Conservation (phyloP, 345 rosid species). For the Cardamine occulta region DNA sequence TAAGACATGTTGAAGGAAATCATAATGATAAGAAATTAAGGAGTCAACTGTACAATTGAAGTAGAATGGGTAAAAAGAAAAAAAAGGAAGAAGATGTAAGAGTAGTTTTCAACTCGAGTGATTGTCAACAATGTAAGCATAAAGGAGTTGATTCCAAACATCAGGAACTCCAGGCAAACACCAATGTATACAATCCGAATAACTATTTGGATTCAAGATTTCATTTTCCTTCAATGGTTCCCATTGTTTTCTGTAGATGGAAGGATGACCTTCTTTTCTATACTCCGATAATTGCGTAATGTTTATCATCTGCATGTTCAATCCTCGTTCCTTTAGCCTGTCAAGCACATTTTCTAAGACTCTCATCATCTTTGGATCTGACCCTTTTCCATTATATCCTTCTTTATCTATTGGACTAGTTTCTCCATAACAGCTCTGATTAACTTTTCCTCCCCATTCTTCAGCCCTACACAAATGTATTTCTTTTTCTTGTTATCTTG, state of each 20-base stretch:
- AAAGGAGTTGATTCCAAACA: slow-evolving; percentile 89
- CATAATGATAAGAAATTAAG: background rate
- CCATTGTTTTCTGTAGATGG: slow-evolving; percentile 76
- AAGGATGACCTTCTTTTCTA: slow-evolving; percentile 84
- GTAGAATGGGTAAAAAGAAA: background rate
- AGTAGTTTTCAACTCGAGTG: slow-evolving; percentile 23
- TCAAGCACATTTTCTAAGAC: slow-evolving; percentile 53
- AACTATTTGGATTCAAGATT: slow-evolving; percentile 56
- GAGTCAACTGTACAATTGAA: slow-evolving; percentile 37
- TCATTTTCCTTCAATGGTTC: slow-evolving; percentile 58
- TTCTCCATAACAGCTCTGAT: slow-evolving; percentile 66
- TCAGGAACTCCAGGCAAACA: slow-evolving; percentile 95
- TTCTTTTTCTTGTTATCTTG: background rate
- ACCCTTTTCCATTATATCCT: slow-evolving; percentile 58
- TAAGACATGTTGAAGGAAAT: background rate
- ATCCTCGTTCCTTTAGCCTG: slow-evolving; percentile 52
- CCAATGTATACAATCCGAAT: slow-evolving; percentile 93
- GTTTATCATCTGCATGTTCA: slow-evolving; percentile 63
- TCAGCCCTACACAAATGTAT: slow-evolving; percentile 49
- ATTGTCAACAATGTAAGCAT: slow-evolving; percentile 51
- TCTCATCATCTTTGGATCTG: slow-evolving; percentile 61
- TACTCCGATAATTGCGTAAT: slow-evolving; percentile 77
- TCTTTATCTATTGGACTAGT: slow-evolving; percentile 51
- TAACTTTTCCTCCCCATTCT: slow-evolving; percentile 69
- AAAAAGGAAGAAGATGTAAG: background rate